phyloP scores from a whole-genome alignment of 1,284 basidiomycete species.

The Phlebopus sp. region DNA sequence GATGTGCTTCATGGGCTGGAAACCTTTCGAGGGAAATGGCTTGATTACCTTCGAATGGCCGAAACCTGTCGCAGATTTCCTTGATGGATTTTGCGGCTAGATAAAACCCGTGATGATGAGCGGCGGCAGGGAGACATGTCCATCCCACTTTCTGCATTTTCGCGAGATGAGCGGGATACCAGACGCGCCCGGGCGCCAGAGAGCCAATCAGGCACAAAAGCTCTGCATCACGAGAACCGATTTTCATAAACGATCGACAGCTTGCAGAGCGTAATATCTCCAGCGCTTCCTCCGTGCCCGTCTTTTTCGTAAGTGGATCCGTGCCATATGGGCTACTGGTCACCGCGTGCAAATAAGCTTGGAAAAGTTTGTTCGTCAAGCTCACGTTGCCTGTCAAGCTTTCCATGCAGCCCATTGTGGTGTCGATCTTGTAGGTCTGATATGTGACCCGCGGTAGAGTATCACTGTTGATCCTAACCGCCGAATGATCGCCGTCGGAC shows the following conservation, averaged over 20 bases:
- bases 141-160: slow-evolving; percentile 40
- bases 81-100: slow-evolving; percentile 14
- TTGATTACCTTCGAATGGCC: slow-evolving; percentile 13
- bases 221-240: slow-evolving; percentile 24
- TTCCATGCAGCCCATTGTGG: slow-evolving; percentile 35
- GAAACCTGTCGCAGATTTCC: slow-evolving; percentile 15
- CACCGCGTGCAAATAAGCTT: slow-evolving; percentile 41
- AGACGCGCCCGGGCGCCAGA: slow-evolving; percentile 33
- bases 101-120: slow-evolving; percentile 29
- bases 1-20: slow-evolving; percentile 1
- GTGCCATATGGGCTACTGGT: slow-evolving; percentile 36
- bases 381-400: slow-evolving; percentile 32
- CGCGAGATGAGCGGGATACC: slow-evolving; percentile 35
- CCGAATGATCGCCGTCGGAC: slow-evolving; percentile 21
- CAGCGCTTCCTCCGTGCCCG: slow-evolving; percentile 44
- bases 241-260: slow-evolving; percentile 37
- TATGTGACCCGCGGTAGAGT: slow-evolving; percentile 10
- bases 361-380: slow-evolving; percentile 35
- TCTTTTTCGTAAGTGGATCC: slow-evolving; percentile 41
- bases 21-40: slow-evolving; percentile 5
- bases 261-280: slow-evolving; percentile 34
- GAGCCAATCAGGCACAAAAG: slow-evolving; percentile 33
- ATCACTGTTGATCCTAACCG: slow-evolving; percentile 16
- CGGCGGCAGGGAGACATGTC: slow-evolving; percentile 24
- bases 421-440: slow-evolving; percentile 38